Base-by-base conservation (phyloP, 179 eudicot species). In the Pouteria campechiana region DNA sequence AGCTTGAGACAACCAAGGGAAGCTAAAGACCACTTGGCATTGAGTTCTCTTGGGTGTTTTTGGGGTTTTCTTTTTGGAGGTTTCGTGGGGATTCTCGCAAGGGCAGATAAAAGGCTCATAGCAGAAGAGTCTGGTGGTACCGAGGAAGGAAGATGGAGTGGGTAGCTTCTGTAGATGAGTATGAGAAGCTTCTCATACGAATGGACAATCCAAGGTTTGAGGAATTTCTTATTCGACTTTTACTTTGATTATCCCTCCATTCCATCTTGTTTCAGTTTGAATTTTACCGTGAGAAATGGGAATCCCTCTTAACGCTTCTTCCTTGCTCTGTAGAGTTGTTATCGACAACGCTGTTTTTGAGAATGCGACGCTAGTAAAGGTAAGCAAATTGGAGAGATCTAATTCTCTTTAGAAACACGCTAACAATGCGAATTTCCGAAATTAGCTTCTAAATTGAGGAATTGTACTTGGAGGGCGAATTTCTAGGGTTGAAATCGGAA, bases 281-380 rank as follows among this genome's bases (percentile, higher is more conserved):
- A 21, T 22, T 47, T 25, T 17, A 41, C 45, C 8, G 7, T 18
- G 14, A 17, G 44, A 12, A 7, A 25, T 14, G 21, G 2, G 2
- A 6, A 7, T 43, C 23, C 35, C 21, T 11, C 18, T 14, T 0
- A 12, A 19, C 11, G 23, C 32, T 32, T 30, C 32, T 31, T 54
- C 31, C 1, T 32, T 53, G 12, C 1, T 14, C 32, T 19, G 19
- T 93, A 89, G 97, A 54, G 97, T 81, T 47, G 72, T 72, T 46
- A 73, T 89, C 54, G 97, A 89, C 46, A 89, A 85, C 74, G 89
- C 74, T 35, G 86, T 70, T 36, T 89, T 89, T 56, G 58, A 81
- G 6, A 60, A 72, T 32, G 63, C 83, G 0, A 89, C 95, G 2
- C 55, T 87, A 8, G 82, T 89, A 21, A 89, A 73, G 93, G 97